Evolutionary conservation across 208 protist genomes (phyloP), one percentile per base, ranked within the genome.

Genomic region (Crithidia expoeki): DNA sequence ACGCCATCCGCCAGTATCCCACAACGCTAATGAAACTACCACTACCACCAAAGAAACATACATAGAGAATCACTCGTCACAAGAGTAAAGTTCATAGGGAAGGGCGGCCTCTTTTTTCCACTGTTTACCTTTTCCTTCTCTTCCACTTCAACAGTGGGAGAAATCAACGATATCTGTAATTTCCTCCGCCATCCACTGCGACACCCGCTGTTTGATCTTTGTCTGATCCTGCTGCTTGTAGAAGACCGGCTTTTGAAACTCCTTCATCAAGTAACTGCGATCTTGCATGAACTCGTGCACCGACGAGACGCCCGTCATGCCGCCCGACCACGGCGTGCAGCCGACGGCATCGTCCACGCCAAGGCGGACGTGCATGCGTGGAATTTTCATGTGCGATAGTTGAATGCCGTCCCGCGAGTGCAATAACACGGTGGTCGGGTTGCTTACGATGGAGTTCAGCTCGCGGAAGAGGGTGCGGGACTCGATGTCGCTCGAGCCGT

Each of bases 251-350:
- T 85, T 60, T 55, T 83, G 80, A 61, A 90, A 93, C 58, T 94
- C 88, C 68, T 86, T 90, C 34, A 89, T 57, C n/a, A 94, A 77
- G 47, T 90, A 85, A 63, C 79, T 84, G 17, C 88, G 77, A 57
- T 96, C 91, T 66, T 93, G 86, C 76, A 89, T 83, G 60, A 93
- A 93, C 65, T 96, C 88, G 57, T 86, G 80, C 30, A 93, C 78
- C 3, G 88, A 84, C 16, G 85, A 68, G 36, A 87, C 69, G 34
- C 86, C 88, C 0, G 73, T 79, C 77, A 92, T 85, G 51, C 80
- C 86, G 59, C 88, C 88, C 30, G 83, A 87, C 88, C 88, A 93
- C 73, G 91, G 85, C 44, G 88, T 93, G 60, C 80, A 89, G 34
- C 91, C 88, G 9, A 93, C 85, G 6, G 84, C 88, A 56, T 91